Evolutionary conservation across 768 basidiomycete genomes (phyloP).

Genomic region (Gymnopilus junonius): DNA sequence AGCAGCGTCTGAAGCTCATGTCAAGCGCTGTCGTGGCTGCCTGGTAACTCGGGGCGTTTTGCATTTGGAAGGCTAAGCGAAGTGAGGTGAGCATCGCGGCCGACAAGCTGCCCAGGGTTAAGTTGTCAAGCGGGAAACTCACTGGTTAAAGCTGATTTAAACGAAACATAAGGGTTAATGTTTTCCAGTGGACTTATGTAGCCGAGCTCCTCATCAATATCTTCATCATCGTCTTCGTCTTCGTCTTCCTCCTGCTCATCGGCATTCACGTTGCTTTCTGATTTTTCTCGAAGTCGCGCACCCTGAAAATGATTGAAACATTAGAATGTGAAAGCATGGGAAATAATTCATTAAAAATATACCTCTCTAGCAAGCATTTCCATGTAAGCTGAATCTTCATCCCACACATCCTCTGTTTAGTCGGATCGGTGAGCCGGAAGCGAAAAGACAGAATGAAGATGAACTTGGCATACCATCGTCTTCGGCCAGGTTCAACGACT

Average conservation of each 20-base stretch:
- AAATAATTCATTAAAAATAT: conserved; percentile 20
- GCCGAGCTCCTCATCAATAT: conserved; percentile 82
- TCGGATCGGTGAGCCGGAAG: conserved; percentile 14
- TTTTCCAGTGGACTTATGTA: conserved; percentile 84
- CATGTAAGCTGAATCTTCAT: conserved; percentile 86
- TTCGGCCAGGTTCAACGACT: conserved; percentile 63
- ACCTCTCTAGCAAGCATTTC: conserved; percentile 88
- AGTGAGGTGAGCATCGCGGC: conserved; percentile 5
- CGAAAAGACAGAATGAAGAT: not conserved
- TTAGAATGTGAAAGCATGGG: conserved; percentile 18
- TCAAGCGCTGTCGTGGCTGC: conserved; percentile 71
- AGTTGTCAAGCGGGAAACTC: conserved; percentile 26
- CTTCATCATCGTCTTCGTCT: conserved; percentile 59
- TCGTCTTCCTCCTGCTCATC: conserved; percentile 58
- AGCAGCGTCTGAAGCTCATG: conserved; percentile 80
- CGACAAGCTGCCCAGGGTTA: conserved; percentile 1
- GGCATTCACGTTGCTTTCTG: conserved; percentile 51
- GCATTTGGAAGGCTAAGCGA: conserved; percentile 70
- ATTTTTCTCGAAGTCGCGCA: conserved; percentile 70
- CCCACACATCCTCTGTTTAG: conserved; percentile 81
- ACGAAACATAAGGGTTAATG: conserved; percentile 77
- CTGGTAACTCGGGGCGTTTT: conserved; percentile 71
- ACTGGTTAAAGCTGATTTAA: conserved; percentile 82
- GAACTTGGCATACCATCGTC: conserved; percentile 56
- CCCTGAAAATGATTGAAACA: conserved; percentile 46